Conservation (phyloP, 176 grass and related monocot genomes). For the Eremochloa ophiuroides region DNA sequence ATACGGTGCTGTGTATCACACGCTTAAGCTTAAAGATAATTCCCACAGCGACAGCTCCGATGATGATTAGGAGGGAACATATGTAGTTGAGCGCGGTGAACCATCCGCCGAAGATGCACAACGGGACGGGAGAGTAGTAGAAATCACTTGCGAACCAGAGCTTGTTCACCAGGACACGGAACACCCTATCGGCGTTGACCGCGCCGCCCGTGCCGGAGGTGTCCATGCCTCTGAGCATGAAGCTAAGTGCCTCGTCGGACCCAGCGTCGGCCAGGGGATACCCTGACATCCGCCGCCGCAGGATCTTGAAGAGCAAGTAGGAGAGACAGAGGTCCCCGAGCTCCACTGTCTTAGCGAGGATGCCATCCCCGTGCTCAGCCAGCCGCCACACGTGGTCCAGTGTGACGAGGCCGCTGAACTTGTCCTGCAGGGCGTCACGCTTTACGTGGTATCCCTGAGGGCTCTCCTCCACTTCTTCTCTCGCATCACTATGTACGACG, state of each 20-base stretch:
- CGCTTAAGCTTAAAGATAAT: accelerated
- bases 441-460: conserved; percentile 12
- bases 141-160: conserved; percentile 40
- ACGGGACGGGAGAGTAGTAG: conserved; percentile 18
- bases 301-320: conserved; percentile 25
- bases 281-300: neutral
- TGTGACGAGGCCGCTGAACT: neutral
- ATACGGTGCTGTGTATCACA: neutral
- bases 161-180: conserved; percentile 23
- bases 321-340: conserved; percentile 39
- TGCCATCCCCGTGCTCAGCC: neutral
- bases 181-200: neutral
- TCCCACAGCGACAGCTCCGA: neutral
- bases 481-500: conserved; percentile 16
- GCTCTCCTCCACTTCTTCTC: conserved; percentile 13
- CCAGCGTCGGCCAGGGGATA: conserved; percentile 20
- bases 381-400: conserved; percentile 16
- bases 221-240: conserved; percentile 37
- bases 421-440: neutral
- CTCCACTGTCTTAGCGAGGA: neutral
- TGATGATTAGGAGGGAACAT: conserved; percentile 3
- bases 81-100: neutral
- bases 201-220: neutral
- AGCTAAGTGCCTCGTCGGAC: conserved; percentile 5
- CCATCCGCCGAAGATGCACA: conserved; percentile 11